A percentile compares a stretch with the other conserved stretches of the same genome.
Evolutionary conservation across 441 rosid genomes (phyloP).

Genomic region (Populus hybrid): DNA sequence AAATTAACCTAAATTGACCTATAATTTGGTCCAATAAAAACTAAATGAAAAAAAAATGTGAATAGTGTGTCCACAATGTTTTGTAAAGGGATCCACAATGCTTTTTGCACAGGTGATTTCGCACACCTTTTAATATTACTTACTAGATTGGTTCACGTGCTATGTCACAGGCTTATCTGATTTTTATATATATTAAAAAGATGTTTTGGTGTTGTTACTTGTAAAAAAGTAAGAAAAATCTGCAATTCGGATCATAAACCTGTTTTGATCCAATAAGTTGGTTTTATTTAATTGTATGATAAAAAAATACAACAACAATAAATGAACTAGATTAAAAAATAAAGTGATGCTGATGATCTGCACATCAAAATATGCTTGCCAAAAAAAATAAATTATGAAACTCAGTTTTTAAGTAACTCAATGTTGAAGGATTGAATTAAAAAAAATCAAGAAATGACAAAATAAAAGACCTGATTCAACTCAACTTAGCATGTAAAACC

Average conservation of each 20-base stretch:
- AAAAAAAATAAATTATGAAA: background rate
- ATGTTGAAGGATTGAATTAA: background rate
- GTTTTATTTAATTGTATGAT: background rate
- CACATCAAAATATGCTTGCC: background rate
- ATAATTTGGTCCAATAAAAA: too few species aligned
- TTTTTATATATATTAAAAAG: background rate
- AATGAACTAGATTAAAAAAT: background rate
- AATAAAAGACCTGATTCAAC: too few species aligned
- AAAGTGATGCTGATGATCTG: background rate
- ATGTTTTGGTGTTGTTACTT: background rate
- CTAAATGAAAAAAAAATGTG: too few species aligned
- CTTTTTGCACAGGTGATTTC: too few species aligned
- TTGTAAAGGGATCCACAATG: too few species aligned
- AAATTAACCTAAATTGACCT: too few species aligned
- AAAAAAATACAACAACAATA: background rate
- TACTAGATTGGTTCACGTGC: too few species aligned
- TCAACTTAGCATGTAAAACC: background rate
- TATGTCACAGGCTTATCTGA: rapidly evolving
- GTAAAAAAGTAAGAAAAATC: background rate
- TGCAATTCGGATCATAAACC: background rate
- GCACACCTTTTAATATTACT: too few species aligned
- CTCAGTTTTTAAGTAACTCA: rapidly evolving
- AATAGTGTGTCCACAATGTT: too few species aligned
- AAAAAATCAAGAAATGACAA: background rate
- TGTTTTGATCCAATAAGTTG: background rate